These are phyloP conservation scores for Hypoxylon lenormandii DNA, from an alignment of 495 filamentous ascomycete genomes.

Conservation along the genomic window DNA sequence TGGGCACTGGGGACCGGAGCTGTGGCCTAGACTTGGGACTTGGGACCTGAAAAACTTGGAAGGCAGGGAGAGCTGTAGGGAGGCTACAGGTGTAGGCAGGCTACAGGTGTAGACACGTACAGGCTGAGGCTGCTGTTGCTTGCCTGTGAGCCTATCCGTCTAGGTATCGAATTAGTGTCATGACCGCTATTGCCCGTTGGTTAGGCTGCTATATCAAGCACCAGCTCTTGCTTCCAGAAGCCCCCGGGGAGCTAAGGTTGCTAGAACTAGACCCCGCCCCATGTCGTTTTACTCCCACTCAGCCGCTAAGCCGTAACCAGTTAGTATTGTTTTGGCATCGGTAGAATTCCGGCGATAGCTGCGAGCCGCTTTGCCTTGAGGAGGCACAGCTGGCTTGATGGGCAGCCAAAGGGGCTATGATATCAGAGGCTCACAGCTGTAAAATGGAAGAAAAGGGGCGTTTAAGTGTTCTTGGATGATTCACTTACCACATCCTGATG, in stretches of 20 bases:
- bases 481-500: constrained; percentile 20
- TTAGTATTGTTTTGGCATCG: constrained; percentile 17
- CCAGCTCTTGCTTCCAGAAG: constrained; percentile 17
- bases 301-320: constrained; percentile 16
- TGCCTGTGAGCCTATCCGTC: background rate
- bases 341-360: constrained; percentile 31
- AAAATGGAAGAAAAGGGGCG: constrained; percentile 1
- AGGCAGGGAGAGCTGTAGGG: background rate
- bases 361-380: constrained; percentile 32
- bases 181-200: background rate
- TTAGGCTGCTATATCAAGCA: background rate
- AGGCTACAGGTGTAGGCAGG: background rate
- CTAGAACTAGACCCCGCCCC: constrained; percentile 22
- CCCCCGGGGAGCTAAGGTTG: constrained; percentile 4
- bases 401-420: constrained; percentile 2
- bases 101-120: no score
- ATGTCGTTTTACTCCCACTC: background rate
- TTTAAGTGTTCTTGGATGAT: background rate
- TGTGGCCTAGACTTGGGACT: constrained; percentile 1
- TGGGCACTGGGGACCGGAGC: background rate
- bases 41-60: background rate
- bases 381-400: constrained; percentile 27
- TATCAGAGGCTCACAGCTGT: constrained; percentile 25
- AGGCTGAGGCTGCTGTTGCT: no score
- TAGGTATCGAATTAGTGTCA: no score